These are phyloP conservation scores for Achaetomiella virescens DNA, from an alignment of 495 filamentous ascomycete genomes.

Conservation along the genomic window DNA sequence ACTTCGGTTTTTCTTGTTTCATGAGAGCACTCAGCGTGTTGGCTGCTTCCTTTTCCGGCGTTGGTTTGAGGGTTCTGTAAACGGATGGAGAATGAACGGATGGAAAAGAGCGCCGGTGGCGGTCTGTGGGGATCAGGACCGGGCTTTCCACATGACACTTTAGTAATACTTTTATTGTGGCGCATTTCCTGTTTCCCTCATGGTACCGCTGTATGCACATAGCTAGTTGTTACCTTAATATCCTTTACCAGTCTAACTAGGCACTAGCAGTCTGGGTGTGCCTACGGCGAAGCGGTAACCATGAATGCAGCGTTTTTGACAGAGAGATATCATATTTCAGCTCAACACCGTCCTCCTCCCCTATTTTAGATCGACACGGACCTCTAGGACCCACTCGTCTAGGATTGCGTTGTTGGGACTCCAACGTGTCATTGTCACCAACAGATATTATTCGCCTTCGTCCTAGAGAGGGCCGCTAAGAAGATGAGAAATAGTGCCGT, in stretches of 20 bases:
- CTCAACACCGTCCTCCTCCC: too few species aligned
- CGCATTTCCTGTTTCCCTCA: background rate
- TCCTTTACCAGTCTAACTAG: background rate
- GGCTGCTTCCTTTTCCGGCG: slow-evolving; percentile 12
- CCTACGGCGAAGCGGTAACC: background rate
- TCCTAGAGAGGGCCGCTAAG: too few species aligned
- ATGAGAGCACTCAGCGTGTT: slow-evolving; percentile 23
- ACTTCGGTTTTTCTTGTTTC: slow-evolving; percentile 7
- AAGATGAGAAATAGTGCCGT: too few species aligned
- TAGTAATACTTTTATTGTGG: slow-evolving; percentile 8
- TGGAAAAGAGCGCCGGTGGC: background rate
- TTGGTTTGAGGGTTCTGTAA: slow-evolving; percentile 5
- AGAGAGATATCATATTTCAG: too few species aligned
- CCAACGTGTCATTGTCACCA: too few species aligned
- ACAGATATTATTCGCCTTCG: too few species aligned
- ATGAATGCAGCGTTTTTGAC: background rate
- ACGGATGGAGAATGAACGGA: background rate
- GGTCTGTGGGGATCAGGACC: background rate
- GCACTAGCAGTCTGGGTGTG: background rate
- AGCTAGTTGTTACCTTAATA: slow-evolving; percentile 5
- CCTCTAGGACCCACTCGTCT: too few species aligned
- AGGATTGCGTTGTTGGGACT: too few species aligned
- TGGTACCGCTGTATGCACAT: background rate
- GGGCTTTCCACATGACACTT: background rate
- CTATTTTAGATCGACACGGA: too few species aligned